A percentile compares a stretch with the other conserved stretches of the same genome.
These are phyloP conservation scores for Kuraishia capsulata DNA, from an alignment of 805 yeast species.

Conservation along the genomic window DNA sequence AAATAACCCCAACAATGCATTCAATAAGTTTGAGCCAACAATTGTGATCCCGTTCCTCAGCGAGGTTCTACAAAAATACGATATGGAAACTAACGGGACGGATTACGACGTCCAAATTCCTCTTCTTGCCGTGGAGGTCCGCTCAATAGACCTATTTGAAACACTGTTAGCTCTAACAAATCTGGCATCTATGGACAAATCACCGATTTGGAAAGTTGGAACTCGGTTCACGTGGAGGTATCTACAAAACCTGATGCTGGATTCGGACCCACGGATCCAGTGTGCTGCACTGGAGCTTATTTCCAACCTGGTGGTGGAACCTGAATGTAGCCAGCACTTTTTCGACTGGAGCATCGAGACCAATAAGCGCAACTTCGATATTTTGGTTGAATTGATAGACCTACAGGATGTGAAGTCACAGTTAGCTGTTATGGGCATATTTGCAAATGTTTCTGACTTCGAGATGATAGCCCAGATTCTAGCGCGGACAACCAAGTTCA, in stretches of 20 bases:
- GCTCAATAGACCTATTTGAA: conserved; percentile 33
- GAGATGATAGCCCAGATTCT: conserved; percentile 15
- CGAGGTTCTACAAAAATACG: conserved; percentile 35
- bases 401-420: conserved; percentile 31
- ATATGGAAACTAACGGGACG: conserved; percentile 12
- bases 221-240: conserved; percentile 25
- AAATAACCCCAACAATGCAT: conserved; percentile 31
- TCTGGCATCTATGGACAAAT: conserved; percentile 29
- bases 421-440: conserved; percentile 18
- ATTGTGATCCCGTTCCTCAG: conserved; percentile 38
- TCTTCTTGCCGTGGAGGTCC: conserved; percentile 12
- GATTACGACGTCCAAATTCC: conserved; percentile 7
- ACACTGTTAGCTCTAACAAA: conserved; percentile 41
- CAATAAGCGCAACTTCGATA: conserved; percentile 29
- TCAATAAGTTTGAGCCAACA: conserved; percentile 28
- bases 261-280: conserved; percentile 31
- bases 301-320: conserved; percentile 31
- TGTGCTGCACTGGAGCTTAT: conserved; percentile 37
- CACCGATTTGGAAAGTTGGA: conserved; percentile 25
- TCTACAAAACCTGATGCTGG: conserved; percentile 23
- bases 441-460: conserved; percentile 19
- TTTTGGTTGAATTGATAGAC: conserved; percentile 29
- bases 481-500: conserved; percentile 10
- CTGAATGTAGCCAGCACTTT: conserved; percentile 38
- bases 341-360: conserved; percentile 38